A percentile compares a stretch with the other conserved stretches of the same genome.
These are phyloP conservation scores for Paraphaeosphaeria sporulosa DNA, from an alignment of 2,329 filamentous ascomycete species.

Conservation along the genomic window DNA sequence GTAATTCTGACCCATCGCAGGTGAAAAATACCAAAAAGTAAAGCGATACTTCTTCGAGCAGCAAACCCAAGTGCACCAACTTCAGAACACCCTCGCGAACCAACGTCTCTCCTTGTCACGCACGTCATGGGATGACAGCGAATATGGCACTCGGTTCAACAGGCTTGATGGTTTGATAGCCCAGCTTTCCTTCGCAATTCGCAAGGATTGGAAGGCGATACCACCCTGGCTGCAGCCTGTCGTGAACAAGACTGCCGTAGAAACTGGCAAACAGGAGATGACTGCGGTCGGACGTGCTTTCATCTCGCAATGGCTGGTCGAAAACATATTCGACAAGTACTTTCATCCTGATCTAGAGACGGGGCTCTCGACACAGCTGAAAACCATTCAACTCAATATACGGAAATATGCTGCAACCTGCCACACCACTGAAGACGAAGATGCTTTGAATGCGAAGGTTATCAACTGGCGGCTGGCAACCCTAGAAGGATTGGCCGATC, in stretches of 20 bases:
- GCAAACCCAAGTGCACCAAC: constrained; percentile 84
- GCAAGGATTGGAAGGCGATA: constrained; percentile 88
- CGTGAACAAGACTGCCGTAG: constrained; percentile 84
- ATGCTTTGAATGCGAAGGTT: constrained; percentile 85
- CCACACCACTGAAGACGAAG: constrained; percentile 84
- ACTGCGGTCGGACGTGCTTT: constrained; percentile 90
- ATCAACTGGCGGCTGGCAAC: constrained; percentile 94
- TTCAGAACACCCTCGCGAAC: constrained; percentile 97
- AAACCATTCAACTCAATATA: constrained; percentile 87
- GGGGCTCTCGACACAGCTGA: constrained; percentile 77
- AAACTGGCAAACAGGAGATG: constrained; percentile 96
- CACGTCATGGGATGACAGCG: constrained; percentile 92
- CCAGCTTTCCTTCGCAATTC: constrained; percentile 93
- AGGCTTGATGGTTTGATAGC: constrained; percentile 92
- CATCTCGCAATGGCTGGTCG: constrained; percentile 87
- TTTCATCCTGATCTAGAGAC: constrained; percentile 90
- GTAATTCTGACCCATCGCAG: constrained; percentile 55
- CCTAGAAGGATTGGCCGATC: constrained; percentile 82
- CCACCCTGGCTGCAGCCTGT: constrained; percentile 81
- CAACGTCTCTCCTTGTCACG: constrained; percentile 94
- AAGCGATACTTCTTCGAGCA: constrained; percentile 98
- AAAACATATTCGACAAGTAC: constrained; percentile 88
- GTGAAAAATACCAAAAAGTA: constrained; percentile 96
- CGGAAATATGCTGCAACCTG: constrained; percentile 76
- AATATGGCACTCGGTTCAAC: constrained; percentile 88